Conservation (phyloP, 805 yeast genomes). For the Ogataea methanolica region DNA sequence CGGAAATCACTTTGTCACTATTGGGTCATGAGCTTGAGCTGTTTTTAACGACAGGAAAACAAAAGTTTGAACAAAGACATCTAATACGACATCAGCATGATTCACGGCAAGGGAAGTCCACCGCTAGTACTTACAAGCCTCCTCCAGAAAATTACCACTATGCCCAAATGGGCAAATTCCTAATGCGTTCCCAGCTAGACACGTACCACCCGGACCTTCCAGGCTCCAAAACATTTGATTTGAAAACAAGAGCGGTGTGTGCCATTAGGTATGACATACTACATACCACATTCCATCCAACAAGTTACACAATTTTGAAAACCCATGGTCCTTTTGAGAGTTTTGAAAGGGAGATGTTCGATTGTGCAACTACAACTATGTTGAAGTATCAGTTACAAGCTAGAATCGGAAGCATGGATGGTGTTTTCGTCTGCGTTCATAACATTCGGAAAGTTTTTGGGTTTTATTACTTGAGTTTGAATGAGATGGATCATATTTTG, state of each 20-base stretch:
- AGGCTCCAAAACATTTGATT: conserved; percentile 87
- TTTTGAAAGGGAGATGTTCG: conserved; percentile 75
- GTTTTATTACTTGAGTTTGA: conserved; percentile 78
- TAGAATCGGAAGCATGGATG: conserved; percentile 94
- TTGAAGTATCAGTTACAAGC: conserved; percentile 89
- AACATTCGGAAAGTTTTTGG: conserved; percentile 80
- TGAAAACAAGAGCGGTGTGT: conserved; percentile 87
- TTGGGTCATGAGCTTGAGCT: conserved; percentile 80
- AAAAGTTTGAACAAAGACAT: conserved; percentile 40
- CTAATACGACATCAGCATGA: conserved; percentile 2
- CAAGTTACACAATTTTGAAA: conserved; percentile 63
- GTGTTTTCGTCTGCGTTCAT: conserved; percentile 89
- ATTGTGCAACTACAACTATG: conserved; percentile 69
- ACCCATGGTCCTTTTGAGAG: conserved; percentile 67
- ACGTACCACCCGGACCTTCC: conserved; percentile 74
- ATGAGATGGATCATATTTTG: conserved; percentile 60
- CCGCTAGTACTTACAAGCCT: too few species aligned
- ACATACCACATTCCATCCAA: conserved; percentile 47
- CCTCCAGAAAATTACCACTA: conserved; percentile 53
- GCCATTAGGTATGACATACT: conserved; percentile 75
- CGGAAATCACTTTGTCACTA: conserved; percentile 62
- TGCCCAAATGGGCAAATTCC: conserved; percentile 59
- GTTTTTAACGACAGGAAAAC: conserved; percentile 57
- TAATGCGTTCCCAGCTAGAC: conserved; percentile 89
- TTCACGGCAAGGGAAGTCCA: too few species aligned